These are phyloP conservation scores for Cercospora sojina DNA, from an alignment of 2,329 filamentous ascomycete species.

Conservation along the genomic window DNA sequence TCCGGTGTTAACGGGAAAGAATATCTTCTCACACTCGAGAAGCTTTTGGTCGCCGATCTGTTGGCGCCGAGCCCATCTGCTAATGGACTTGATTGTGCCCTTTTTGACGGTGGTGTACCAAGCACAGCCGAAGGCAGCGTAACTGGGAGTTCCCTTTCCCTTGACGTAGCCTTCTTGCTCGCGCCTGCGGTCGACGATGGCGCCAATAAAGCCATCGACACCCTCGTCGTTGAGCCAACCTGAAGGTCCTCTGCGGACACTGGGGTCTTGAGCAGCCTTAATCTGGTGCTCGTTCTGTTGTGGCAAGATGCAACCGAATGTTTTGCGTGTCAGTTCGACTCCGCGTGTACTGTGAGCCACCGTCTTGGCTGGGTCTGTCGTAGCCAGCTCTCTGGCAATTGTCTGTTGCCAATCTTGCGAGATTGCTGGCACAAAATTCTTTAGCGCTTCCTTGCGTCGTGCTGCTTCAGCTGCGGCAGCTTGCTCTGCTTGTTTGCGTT, in stretches of 20 bases:
- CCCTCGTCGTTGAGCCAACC: conserved; percentile 77
- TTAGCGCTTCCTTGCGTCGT: conserved; percentile 5
- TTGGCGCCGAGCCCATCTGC: conserved; percentile 58
- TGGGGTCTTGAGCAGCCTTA: not conserved
- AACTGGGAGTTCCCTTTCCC: conserved; percentile 45
- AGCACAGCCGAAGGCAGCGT: conserved; percentile 63
- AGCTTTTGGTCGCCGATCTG: conserved; percentile 62
- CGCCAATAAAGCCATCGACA: conserved; percentile 65
- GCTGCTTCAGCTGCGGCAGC: conserved; percentile 13
- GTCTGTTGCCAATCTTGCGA: conserved; percentile 42
- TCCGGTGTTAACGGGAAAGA: conserved; percentile 63
- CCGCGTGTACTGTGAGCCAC: conserved; percentile 40
- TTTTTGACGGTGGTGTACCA: conserved; percentile 60
- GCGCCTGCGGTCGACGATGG: conserved; percentile 59
- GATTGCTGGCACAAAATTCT: conserved; percentile 33
- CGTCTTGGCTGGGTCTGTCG: conserved; percentile 19
- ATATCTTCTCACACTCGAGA: conserved; percentile 63
- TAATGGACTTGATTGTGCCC: conserved; percentile 50
- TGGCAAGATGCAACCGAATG: conserved; percentile 63
- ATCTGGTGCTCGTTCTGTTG: conserved; percentile 28
- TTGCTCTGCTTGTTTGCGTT: conserved; percentile 13
- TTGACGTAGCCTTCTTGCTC: conserved; percentile 54
- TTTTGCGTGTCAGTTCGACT: conserved; percentile 52
- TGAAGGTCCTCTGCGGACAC: conserved; percentile 29
- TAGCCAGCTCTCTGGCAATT: conserved; percentile 40